Evolutionary conservation across 495 filamentous ascomycete species (phyloP).

Genomic region (Cetradonia linearis): DNA sequence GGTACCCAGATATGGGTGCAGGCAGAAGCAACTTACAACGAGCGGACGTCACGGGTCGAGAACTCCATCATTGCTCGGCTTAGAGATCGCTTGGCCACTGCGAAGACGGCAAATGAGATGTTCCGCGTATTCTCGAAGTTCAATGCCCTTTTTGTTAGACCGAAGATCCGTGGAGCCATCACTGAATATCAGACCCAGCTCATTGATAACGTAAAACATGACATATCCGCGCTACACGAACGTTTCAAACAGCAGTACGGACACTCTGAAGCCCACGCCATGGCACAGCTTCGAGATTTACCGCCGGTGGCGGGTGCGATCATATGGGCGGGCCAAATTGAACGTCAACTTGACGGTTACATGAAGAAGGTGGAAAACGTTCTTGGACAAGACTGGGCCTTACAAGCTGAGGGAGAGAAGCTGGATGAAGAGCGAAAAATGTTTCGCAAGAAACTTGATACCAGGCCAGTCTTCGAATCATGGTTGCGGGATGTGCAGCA

Average conservation of each 20-base stretch:
- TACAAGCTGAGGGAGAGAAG: conserved; percentile 92
- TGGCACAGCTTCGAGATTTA: conserved; percentile 91
- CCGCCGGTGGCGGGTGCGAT: conserved; percentile 94
- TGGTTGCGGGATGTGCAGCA: conserved; percentile 85
- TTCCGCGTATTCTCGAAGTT: conserved; percentile 99
- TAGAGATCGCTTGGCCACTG: conserved; percentile 84
- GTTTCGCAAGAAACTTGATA: conserved; percentile 94
- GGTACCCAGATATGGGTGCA: conserved; percentile 84
- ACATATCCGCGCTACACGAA: conserved; percentile 86
- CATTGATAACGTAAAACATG: conserved; percentile 92
- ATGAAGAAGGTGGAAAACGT: conserved; percentile 98
- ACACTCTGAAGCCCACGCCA: conserved; percentile 91
- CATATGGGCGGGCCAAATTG: conserved; percentile 94
- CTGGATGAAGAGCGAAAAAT: conserved; percentile 76
- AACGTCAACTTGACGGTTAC: conserved; percentile 84
- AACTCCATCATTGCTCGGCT: conserved; percentile 97
- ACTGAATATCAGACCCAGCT: conserved; percentile 94
- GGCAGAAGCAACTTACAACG: conserved; percentile 91
- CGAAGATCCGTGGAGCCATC: conserved; percentile 95
- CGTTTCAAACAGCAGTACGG: conserved; percentile 98
- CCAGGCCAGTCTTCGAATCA: conserved; percentile 81
- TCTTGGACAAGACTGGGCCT: conserved; percentile 81
- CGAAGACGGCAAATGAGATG: conserved; percentile 97
- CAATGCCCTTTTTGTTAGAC: conserved; percentile 94
- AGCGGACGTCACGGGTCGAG: conserved; percentile 89